A percentile compares a stretch with the other conserved stretches of the same genome.
phyloP scores from a whole-genome alignment of 495 filamentous ascomycete species.

The Penicillium ochrochloron region DNA sequence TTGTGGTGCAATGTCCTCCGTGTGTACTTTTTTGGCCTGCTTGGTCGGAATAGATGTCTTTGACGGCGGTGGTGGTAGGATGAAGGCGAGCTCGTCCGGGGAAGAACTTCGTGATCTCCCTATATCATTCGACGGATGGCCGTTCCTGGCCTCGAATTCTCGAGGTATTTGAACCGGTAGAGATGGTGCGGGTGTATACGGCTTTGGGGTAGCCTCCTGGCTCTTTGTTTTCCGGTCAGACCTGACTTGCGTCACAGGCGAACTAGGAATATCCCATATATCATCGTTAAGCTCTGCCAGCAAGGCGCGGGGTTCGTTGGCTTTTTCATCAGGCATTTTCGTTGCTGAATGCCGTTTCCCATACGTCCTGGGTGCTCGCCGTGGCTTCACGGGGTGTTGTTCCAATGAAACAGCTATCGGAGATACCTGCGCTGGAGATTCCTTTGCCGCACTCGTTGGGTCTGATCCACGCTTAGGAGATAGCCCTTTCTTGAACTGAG shows the following conservation, averaged over 20 bases:
- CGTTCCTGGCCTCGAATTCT: background rate
- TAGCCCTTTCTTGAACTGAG: background rate
- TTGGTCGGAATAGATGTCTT: constrained; percentile 13
- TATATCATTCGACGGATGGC: background rate
- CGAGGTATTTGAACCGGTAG: background rate
- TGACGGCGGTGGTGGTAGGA: constrained; percentile 20
- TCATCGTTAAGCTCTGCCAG: constrained; percentile 9
- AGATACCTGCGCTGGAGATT: background rate
- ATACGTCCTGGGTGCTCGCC: constrained; percentile 17
- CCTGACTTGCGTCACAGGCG: constrained; percentile 12
- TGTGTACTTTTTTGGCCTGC: background rate
- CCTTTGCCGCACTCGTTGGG: background rate
- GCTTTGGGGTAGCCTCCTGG: constrained; percentile 16
- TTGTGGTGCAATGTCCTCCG: background rate
- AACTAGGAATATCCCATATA: constrained; percentile 32
- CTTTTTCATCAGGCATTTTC: constrained; percentile 12
- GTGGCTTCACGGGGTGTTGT: constrained; percentile 14
- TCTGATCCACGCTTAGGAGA: background rate
- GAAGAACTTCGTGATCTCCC: constrained; percentile 27
- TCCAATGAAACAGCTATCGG: background rate
- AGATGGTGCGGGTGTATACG: background rate
- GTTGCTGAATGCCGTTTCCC: constrained; percentile 20
- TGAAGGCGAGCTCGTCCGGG: constrained; percentile 39
- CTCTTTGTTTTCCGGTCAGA: constrained; percentile 20
- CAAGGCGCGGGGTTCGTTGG: background rate